Evolutionary conservation across 1,139 yeast species (phyloP).

Genomic region (Pichia norvegensis): DNA sequence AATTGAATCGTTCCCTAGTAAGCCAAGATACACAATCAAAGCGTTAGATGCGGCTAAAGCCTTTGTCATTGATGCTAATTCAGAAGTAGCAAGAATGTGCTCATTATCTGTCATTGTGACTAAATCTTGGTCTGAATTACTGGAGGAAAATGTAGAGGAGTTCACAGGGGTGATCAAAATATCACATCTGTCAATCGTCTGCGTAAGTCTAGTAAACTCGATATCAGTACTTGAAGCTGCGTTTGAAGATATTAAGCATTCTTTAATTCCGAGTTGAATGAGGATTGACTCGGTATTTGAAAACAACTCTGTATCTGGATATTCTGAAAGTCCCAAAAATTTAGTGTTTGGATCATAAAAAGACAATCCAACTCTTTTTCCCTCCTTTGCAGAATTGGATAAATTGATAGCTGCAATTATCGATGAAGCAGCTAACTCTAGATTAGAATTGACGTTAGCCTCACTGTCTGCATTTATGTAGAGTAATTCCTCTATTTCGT

Average conservation of each 20-base stretch:
- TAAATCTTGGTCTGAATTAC: slow-evolving; percentile 70
- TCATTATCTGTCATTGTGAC: slow-evolving; percentile 52
- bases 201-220: slow-evolving; percentile 41
- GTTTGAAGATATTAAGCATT: slow-evolving; percentile 51
- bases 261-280: slow-evolving; percentile 85
- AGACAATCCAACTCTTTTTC: slow-evolving; percentile 65
- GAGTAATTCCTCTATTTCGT: slow-evolving; percentile 62
- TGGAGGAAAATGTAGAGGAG: slow-evolving; percentile 46
- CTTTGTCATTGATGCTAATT: slow-evolving; percentile 31
- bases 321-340: slow-evolving; percentile 66
- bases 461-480: slow-evolving; percentile 2
- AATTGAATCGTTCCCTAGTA: slow-evolving; percentile 47
- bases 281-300: slow-evolving; percentile 79
- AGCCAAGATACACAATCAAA: slow-evolving; percentile 53
- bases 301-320: slow-evolving; percentile 78
- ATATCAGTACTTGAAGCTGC: slow-evolving; percentile 36
- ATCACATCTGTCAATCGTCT: slow-evolving; percentile 67
- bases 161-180: slow-evolving; percentile 59
- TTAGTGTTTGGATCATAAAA: slow-evolving; percentile 68
- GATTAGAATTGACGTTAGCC: slow-evolving; percentile 35
- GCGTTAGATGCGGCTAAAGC: slow-evolving; percentile 53
- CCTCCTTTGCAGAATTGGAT: slow-evolving; percentile 31
- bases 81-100: slow-evolving; percentile 54
- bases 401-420: slow-evolving; percentile 70
- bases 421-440: slow-evolving; percentile 46